Conservation (phyloP, 2,329 filamentous ascomycete species). For the Metarhizium sp. region DNA sequence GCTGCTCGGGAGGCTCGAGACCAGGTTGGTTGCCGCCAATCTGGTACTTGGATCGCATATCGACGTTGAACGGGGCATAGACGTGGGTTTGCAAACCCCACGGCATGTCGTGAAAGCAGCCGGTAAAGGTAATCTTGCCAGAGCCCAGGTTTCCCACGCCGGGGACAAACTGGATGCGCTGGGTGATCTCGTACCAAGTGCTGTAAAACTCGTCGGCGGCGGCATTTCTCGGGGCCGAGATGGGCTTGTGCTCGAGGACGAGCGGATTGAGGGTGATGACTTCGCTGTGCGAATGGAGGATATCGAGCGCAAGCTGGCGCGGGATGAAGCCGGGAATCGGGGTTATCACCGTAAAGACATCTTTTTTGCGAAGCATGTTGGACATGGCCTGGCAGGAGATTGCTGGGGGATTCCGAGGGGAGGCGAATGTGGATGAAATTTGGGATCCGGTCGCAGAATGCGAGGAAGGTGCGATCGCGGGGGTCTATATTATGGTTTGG, state of each 20-base stretch:
- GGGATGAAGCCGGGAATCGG: conserved; percentile 62
- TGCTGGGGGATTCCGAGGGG: neutral
- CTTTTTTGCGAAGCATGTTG: conserved; percentile 52
- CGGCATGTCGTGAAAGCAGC: conserved; percentile 63
- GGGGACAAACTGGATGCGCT: conserved; percentile 59
- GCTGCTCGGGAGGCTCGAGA: conserved; percentile 48
- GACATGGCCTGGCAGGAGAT: neutral
- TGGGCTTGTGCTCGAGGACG: conserved; percentile 52
- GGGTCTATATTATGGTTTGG: neutral
- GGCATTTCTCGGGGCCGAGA: conserved; percentile 58
- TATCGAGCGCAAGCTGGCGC: conserved; percentile 62
- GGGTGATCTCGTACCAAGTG: conserved; percentile 64
- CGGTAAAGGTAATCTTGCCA: conserved; percentile 58
- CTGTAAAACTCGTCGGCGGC: conserved; percentile 62
- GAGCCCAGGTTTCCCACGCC: conserved; percentile 56
- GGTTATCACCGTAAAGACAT: conserved; percentile 58
- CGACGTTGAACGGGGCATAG: conserved; percentile 57
- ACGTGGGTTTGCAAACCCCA: conserved; percentile 65
- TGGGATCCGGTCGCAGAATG: neutral
- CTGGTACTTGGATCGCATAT: conserved; percentile 59
- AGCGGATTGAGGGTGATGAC: conserved; percentile 64
- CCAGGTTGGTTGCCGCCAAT: conserved; percentile 61
- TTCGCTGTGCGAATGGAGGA: conserved; percentile 61
- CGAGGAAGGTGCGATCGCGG: neutral
- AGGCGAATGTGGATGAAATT: no score